A percentile compares a stretch with the other conserved stretches of the same genome.
Evolutionary conservation across 768 basidiomycete species (phyloP).

Genomic region (Xanthoconium purpureum): DNA sequence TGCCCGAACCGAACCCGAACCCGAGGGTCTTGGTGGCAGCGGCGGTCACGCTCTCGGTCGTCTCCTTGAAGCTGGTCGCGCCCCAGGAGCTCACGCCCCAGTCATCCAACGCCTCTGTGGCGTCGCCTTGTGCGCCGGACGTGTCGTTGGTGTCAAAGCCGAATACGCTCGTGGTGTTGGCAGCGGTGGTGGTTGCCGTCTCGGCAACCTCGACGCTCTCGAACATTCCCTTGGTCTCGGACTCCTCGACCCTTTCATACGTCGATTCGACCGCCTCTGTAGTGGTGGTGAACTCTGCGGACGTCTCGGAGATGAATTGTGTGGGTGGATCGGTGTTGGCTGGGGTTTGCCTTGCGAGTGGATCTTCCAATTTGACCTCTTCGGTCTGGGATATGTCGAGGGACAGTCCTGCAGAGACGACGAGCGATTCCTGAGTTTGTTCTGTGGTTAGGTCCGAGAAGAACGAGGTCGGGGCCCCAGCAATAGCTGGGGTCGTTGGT

Average conservation of each 20-base stretch:
- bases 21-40: not conserved
- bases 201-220: slow-evolving; percentile 1
- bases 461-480: slow-evolving; percentile 9
- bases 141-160: not conserved
- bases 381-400: slow-evolving; percentile 13
- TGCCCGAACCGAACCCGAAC: slow-evolving; percentile 2
- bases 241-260: slow-evolving; percentile 10
- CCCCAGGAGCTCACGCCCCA: slow-evolving; percentile 6
- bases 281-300: not conserved
- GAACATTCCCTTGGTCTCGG: slow-evolving; percentile 3
- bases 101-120: not conserved
- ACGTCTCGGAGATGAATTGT: slow-evolving; percentile 7
- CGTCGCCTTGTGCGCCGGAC: not conserved
- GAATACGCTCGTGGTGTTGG: not conserved
- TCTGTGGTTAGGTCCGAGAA: not conserved
- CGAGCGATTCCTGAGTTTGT: not conserved
- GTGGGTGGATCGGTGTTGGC: slow-evolving; percentile 29
- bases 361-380: slow-evolving; percentile 2
- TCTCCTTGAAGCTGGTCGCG: not conserved
- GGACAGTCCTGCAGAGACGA: slow-evolving; percentile 1
- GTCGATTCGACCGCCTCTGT: slow-evolving; percentile 3
- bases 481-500: slow-evolving; percentile 9
- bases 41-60: not conserved
- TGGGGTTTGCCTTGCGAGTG: slow-evolving; percentile 21
- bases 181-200: not conserved